Evolutionary conservation across 805 yeast species (phyloP).

Genomic region (Hanseniaspora pseudoguilliermondii): DNA sequence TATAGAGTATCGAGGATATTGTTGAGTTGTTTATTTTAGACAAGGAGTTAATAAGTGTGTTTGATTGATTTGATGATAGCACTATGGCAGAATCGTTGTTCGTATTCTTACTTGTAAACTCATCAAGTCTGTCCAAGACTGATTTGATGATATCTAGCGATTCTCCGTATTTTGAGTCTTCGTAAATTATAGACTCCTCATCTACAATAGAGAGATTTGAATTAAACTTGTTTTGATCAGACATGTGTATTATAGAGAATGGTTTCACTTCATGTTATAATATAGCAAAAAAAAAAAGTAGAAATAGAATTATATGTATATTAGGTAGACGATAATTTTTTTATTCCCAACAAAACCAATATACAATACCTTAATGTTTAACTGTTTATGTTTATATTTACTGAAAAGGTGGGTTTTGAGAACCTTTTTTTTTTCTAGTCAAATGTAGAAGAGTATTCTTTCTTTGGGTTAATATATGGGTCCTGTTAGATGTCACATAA

Average conservation of each 20-base stretch:
- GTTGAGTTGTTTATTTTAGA: slow-evolving; percentile 11
- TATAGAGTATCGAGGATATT: slow-evolving; percentile 1
- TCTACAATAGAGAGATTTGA: not conserved
- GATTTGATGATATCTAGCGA: not conserved
- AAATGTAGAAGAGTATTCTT: too few species aligned
- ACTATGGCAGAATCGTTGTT: not conserved
- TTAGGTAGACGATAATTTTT: too few species aligned
- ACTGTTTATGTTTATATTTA: too few species aligned
- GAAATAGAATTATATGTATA: not conserved
- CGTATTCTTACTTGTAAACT: slow-evolving; percentile 3
- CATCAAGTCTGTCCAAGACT: slow-evolving; percentile 10
- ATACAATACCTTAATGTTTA: too few species aligned
- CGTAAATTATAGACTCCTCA: not conserved
- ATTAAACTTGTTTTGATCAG: not conserved
- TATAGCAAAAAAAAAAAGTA: not conserved
- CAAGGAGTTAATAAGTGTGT: slow-evolving; percentile 1
- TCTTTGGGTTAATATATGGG: too few species aligned
- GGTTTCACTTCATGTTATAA: not conserved
- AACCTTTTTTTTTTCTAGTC: too few species aligned
- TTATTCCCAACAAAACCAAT: too few species aligned
- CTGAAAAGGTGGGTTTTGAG: too few species aligned
- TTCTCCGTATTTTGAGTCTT: not conserved
- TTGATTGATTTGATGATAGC: slow-evolving; percentile 10
- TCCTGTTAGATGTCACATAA: too few species aligned
- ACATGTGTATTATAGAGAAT: not conserved